Conservation (phyloP, 257 asterid species). For the Rubia yunnanensis region DNA sequence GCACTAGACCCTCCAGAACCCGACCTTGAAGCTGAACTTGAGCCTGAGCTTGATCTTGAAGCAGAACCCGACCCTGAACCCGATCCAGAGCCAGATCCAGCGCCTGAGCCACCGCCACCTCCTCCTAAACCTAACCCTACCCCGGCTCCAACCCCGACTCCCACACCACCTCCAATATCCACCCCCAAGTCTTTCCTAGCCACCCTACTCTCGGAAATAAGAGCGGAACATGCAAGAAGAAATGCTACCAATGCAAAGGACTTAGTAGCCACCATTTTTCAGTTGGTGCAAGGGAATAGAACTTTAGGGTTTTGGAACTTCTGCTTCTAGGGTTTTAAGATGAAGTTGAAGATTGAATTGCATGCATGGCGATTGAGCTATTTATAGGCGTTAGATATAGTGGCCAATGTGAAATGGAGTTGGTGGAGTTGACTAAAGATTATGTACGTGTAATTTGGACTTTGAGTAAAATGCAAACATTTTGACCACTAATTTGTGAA, state of each 20-base stretch:
- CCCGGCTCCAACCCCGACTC: slow-evolving; percentile 31
- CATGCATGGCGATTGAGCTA: slow-evolving; percentile 6
- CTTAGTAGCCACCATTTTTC: slow-evolving; percentile 12
- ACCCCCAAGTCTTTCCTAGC: slow-evolving; percentile 27
- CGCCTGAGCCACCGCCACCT: slow-evolving; percentile 20
- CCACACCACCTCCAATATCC: slow-evolving; percentile 26
- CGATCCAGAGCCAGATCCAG: slow-evolving; percentile 23
- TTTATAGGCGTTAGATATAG: background rate
- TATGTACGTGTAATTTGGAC: background rate
- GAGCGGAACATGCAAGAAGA: slow-evolving; percentile 14
- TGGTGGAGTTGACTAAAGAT: background rate
- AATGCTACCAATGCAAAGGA: slow-evolving; percentile 10
- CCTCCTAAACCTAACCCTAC: slow-evolving; percentile 28
- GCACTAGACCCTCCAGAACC: slow-evolving; percentile 14
- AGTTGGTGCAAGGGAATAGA: background rate
- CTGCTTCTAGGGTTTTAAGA: background rate
- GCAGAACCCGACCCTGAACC: slow-evolving; percentile 24
- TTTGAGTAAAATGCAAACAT: background rate
- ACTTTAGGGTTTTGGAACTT: background rate
- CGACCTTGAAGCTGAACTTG: slow-evolving; percentile 15
- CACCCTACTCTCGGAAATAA: slow-evolving; percentile 19
- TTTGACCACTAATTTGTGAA: background rate
- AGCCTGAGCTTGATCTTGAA: slow-evolving; percentile 23
- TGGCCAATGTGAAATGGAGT: background rate
- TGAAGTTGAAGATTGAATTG: background rate